These are phyloP conservation scores for Narthecium ossifragum DNA, from an alignment of 106 monocot genomes.

Conservation along the genomic window DNA sequence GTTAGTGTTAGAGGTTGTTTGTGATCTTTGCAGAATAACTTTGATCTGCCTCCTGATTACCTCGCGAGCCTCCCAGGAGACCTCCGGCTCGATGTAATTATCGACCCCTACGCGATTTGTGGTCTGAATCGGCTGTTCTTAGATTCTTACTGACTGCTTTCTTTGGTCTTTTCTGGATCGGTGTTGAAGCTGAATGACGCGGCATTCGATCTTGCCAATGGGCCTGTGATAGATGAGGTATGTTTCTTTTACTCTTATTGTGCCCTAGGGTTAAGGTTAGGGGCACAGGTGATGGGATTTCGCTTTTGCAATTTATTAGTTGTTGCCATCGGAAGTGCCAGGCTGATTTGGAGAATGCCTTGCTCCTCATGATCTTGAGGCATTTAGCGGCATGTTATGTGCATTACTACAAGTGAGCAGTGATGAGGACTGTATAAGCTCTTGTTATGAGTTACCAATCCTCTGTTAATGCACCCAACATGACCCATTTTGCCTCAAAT, in stretches of 20 bases:
- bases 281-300: not conserved
- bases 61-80: slow-evolving; percentile 65
- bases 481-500: too few relatives aligned
- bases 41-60: slow-evolving; percentile 70
- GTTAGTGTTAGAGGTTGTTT: not conserved
- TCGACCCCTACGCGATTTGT: not conserved
- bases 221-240: slow-evolving; percentile 85
- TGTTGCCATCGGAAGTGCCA: too few relatives aligned
- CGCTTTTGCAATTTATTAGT: too few relatives aligned
- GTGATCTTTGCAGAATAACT: slow-evolving; percentile 47
- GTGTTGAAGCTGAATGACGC: slow-evolving; percentile 74
- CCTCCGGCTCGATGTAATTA: slow-evolving; percentile 80
- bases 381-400: too few relatives aligned
- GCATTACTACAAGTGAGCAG: too few relatives aligned
- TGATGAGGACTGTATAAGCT: too few relatives aligned
- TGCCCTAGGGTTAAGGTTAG: not conserved
- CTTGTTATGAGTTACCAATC: too few relatives aligned
- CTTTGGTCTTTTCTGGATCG: not conserved
- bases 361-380: too few relatives aligned
- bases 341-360: too few relatives aligned
- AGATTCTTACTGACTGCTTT: slow-evolving; percentile 3
- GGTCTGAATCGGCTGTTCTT: not conserved
- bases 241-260: not conserved
- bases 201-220: slow-evolving; percentile 87
- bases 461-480: too few relatives aligned